Conservation (phyloP, 495 filamentous ascomycete species). For the Choiromyces venosus region DNA sequence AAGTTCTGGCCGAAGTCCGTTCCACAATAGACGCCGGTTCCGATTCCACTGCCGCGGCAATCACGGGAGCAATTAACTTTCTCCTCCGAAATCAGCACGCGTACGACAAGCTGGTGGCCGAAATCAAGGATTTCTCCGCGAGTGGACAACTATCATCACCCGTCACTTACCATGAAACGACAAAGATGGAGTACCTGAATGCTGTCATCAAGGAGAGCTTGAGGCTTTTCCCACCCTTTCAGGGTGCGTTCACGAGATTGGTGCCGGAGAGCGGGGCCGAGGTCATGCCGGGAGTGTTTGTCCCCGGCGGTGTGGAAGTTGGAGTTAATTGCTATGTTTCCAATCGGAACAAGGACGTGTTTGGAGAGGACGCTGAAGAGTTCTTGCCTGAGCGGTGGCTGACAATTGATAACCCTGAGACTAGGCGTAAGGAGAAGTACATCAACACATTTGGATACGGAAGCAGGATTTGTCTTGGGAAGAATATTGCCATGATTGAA, state of each 20-base stretch:
- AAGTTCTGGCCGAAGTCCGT: constrained; percentile 8
- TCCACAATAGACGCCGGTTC: constrained; percentile 5
- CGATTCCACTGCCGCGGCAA: constrained; percentile 2
- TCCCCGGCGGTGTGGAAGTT: constrained; percentile 1
- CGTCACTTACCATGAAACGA: constrained; percentile 8
- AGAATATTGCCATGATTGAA: constrained; percentile 13
- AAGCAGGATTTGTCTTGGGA: constrained; percentile 7
- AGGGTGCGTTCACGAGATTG: background rate
- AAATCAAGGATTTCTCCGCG: constrained; percentile 10
- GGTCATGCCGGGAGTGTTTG: constrained; percentile 4
- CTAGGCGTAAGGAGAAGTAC: constrained; percentile 41
- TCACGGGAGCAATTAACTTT: background rate
- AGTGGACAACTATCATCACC: constrained; percentile 7
- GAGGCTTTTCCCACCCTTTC: constrained; percentile 7
- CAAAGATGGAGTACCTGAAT: constrained; percentile 8
- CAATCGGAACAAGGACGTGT: constrained; percentile 42
- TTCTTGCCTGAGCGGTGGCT: constrained; percentile 54
- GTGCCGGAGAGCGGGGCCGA: constrained; percentile 8
- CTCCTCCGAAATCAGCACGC: background rate
- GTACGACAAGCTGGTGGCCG: constrained; percentile 8
- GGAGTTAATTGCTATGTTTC: constrained; percentile 5
- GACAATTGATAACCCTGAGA: constrained; percentile 31
- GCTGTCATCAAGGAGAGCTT: constrained; percentile 14
- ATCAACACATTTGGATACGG: constrained; percentile 16
- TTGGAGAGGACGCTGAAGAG: constrained; percentile 46